Evolutionary conservation across 148 eudicot species (phyloP), one percentile per base, ranked within the genome.

Genomic region (Cornus suecica): DNA sequence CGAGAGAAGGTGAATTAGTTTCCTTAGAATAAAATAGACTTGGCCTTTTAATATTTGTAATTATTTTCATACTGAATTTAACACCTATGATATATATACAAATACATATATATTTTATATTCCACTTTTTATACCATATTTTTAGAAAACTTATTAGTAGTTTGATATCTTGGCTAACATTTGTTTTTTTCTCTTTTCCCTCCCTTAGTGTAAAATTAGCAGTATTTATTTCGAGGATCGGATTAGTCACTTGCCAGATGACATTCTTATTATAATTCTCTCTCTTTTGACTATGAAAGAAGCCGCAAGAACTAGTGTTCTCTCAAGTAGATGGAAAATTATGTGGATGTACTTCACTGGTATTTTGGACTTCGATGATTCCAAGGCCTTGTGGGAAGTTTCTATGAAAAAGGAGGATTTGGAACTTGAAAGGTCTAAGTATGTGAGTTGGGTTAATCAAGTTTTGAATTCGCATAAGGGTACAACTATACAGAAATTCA

Each of bases 191-290:
- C n/a, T n/a, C n/a, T n/a, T n/a, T n/a, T n/a, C n/a, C n/a, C n/a
- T n/a, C n/a, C n/a, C n/a, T n/a, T n/a, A n/a, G n/a, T n/a, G n/a
- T n/a, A n/a, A n/a, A n/a, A n/a, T n/a, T n/a, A n/a, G n/a, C n/a
- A n/a, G n/a, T n/a, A n/a, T n/a, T n/a, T n/a, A n/a, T n/a, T n/a
- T n/a, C n/a, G 66, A 64, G 28, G 66, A 64, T 64, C 18, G 66
- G 66, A 64, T 64, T 64, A 64, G 66, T 64, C 66, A 10, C 25
- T 64, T 64, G 66, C 66, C 66, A 64, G 66, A 14, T 11, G 66
- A 64, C 32, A 14, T 64, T 30, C 66, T 64, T 2, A 20, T 64
- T 13, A 30, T 30, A 2, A 64, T 64, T 64, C 9, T 64, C 0
- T 64, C 66, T 25, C 66, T 27, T 2, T 25, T 64, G 28, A 64